Evolutionary conservation across 352 stramenopile species (phyloP).

Genomic region (Phytophthora litchii): DNA sequence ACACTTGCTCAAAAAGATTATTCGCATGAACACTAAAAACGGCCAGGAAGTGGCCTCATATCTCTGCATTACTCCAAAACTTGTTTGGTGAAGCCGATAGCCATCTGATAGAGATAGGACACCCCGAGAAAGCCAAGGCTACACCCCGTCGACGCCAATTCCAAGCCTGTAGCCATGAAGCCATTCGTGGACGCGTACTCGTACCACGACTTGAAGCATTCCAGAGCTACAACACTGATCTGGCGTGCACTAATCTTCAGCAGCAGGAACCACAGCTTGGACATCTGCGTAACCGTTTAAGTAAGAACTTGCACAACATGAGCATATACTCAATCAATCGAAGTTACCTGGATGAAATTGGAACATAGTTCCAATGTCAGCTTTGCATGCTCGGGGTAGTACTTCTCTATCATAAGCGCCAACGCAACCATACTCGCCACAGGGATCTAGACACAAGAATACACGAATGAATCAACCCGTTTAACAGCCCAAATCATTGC

Average conservation of each 20-base stretch:
- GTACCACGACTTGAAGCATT: slow-evolving; percentile 77
- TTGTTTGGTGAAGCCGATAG: slow-evolving; percentile 46
- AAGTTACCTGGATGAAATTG: slow-evolving; percentile 77
- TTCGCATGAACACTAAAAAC: slow-evolving; percentile 3
- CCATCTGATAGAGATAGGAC: slow-evolving; percentile 62
- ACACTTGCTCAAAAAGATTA: slow-evolving; percentile 18
- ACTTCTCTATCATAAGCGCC: slow-evolving; percentile 78
- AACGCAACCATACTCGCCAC: slow-evolving; percentile 71
- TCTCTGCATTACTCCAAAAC: slow-evolving; percentile 19
- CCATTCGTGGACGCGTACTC: slow-evolving; percentile 70
- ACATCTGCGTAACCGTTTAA: slow-evolving; percentile 53
- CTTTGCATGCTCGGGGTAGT: slow-evolving; percentile 76
- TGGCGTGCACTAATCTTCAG: slow-evolving; percentile 80
- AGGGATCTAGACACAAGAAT: slow-evolving; percentile 53
- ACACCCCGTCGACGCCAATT: slow-evolving; percentile 69
- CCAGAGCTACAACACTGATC: slow-evolving; percentile 61
- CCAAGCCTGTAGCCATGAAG: slow-evolving; percentile 68
- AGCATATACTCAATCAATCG: neutral
- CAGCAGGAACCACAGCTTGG: slow-evolving; percentile 77
- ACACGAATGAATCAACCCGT: neutral
- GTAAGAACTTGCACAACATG: neutral
- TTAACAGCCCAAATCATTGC: neutral
- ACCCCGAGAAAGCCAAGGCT: slow-evolving; percentile 69
- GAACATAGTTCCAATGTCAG: slow-evolving; percentile 68
- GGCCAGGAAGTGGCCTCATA: neutral